phyloP scores from a whole-genome alignment of 2,329 filamentous ascomycete species.

The Fusarium sp. region DNA sequence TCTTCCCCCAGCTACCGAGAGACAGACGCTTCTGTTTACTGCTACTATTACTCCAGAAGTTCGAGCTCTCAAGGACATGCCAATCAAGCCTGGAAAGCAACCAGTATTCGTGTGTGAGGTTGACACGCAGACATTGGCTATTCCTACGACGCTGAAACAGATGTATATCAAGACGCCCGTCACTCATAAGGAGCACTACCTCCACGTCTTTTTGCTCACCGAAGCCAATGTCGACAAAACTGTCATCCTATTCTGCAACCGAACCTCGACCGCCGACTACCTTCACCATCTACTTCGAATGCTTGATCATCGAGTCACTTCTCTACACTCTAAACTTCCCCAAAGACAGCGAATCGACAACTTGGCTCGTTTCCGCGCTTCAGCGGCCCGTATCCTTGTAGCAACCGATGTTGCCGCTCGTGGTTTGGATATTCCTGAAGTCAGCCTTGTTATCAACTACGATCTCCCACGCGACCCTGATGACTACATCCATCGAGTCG shows the following conservation, averaged over 20 bases:
- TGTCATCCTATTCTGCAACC: constrained; percentile 94
- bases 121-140: constrained; percentile 77
- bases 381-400: constrained; percentile 87
- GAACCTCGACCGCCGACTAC: constrained; percentile 86
- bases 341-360: constrained; percentile 89
- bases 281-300: constrained; percentile 88
- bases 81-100: constrained; percentile 72
- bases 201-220: constrained; percentile 88
- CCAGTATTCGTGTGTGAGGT: constrained; percentile 91
- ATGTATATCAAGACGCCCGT: constrained; percentile 89
- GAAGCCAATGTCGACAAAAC: constrained; percentile 78
- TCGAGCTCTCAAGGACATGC: constrained; percentile 82
- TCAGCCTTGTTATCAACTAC: constrained; percentile 91
- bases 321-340: constrained; percentile 86
- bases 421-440: constrained; percentile 94
- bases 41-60: constrained; percentile 96
- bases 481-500: constrained; percentile 96
- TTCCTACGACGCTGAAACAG: constrained; percentile 84
- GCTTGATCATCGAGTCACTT: constrained; percentile 88
- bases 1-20: constrained; percentile 78
- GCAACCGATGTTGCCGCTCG: constrained; percentile 95
- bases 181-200: constrained; percentile 93
- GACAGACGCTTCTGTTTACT: constrained; percentile 96
- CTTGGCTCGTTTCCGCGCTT: constrained; percentile 88
- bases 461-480: constrained; percentile 96